Evolutionary conservation across 139 green algal genomes (phyloP), one percentile per base, ranked within the genome.

Genomic region (Asterochloris erici): DNA sequence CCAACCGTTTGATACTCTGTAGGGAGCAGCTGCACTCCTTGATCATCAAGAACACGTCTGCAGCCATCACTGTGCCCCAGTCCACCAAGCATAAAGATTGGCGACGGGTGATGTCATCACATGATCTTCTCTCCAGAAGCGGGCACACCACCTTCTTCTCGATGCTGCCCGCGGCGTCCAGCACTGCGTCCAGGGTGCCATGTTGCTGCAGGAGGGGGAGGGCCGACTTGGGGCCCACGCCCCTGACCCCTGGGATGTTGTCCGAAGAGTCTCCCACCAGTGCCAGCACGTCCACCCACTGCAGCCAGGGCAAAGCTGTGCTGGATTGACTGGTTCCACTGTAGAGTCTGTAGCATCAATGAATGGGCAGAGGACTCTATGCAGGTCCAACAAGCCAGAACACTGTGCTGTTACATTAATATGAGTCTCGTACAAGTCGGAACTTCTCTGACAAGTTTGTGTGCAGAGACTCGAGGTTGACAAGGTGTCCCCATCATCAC

Each of bases 271-370:
- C 91, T 9, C 92, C 91, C 2, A 54, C 73, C 26, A 95, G 82
- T 28, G 91, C 91, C 79, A 92, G 81, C 38, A 93, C 70, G 81
- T 95, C 89, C 14, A 82, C 64, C 83, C 86, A 95, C 85, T 87
- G 73, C 73, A 68, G 16, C 12, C 24, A n/a, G 29, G 10, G 29
- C 66, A 71, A 71, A 21, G 17, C 21, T 71, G 66, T 26, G 66
- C 19, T 24, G n/a, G n/a, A n/a, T n/a, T n/a, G n/a, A n/a, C n/a
- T n/a, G n/a, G n/a, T n/a, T n/a, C n/a, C n/a, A n/a, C n/a, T n/a
- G n/a, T n/a, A n/a, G n/a, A n/a, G n/a, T n/a, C n/a, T n/a, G n/a
- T n/a, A n/a, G n/a, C n/a, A n/a, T n/a, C n/a, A n/a, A n/a, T n/a
- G n/a, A n/a, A n/a, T n/a, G n/a, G n/a, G n/a, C n/a, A n/a, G n/a